A percentile compares a stretch with the other conserved stretches of the same genome.
These are phyloP conservation scores for Nadsonia commutata DNA, from an alignment of 1,139 yeast species.

Conservation along the genomic window DNA sequence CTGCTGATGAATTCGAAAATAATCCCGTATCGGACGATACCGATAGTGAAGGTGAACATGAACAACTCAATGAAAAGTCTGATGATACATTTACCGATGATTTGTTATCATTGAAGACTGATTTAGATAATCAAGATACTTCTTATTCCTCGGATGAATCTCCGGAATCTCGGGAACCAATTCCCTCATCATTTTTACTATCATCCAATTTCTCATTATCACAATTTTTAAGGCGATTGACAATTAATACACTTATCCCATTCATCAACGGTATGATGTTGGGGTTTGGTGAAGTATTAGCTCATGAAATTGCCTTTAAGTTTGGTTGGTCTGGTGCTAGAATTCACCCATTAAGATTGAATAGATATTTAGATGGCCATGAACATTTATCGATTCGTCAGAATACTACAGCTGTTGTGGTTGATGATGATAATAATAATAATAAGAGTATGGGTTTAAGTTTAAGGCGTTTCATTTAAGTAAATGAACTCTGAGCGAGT, in stretches of 20 bases:
- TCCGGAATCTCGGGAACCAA: not conserved
- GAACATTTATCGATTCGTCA: not conserved
- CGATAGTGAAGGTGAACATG: too few relatives aligned
- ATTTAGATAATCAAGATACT: too few relatives aligned
- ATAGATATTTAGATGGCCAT: not conserved
- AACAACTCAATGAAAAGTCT: too few relatives aligned
- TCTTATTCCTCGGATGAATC: too few relatives aligned
- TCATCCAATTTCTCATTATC: not conserved
- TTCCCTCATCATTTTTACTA: not conserved
- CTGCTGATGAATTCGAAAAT: slow-evolving; percentile 3
- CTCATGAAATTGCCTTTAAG: slow-evolving; percentile 79
- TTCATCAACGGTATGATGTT: slow-evolving; percentile 90
- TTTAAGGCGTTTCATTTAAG: not conserved
- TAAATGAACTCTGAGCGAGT: too few relatives aligned
- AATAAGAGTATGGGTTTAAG: not conserved
- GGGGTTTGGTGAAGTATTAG: slow-evolving; percentile 91
- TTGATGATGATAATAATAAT: not conserved
- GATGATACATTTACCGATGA: too few relatives aligned
- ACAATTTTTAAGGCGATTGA: slow-evolving; percentile 13
- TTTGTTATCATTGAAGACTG: too few relatives aligned
- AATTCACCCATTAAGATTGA: slow-evolving; percentile 20
- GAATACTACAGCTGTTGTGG: not conserved
- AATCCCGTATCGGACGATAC: slow-evolving; percentile 20
- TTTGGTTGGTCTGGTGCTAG: slow-evolving; percentile 70
- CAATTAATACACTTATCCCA: slow-evolving; percentile 71